Evolutionary conservation across 2,329 filamentous ascomycete species (phyloP).

Genomic region (Pochonia chlamydosporia): DNA sequence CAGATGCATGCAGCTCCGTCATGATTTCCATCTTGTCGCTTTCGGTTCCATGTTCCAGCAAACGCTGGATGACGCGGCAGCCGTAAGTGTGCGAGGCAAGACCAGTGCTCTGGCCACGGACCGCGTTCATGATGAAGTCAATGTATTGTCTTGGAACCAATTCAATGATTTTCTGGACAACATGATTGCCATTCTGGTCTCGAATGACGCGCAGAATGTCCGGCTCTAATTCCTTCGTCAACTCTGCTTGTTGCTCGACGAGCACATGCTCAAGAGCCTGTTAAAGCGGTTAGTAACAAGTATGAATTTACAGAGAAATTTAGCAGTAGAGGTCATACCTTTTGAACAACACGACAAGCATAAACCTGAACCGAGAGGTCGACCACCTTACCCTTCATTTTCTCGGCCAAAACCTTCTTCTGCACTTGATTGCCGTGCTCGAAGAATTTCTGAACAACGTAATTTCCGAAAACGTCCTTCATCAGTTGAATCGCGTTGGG

Average conservation of each 20-base stretch:
- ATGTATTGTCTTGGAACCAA: conserved; percentile 70
- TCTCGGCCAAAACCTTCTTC: conserved; percentile 77
- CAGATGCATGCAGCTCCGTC: conserved; percentile 69
- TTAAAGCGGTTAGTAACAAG: conserved; percentile 12
- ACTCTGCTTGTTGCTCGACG: conserved; percentile 80
- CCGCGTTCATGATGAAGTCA: conserved; percentile 76
- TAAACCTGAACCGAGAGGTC: conserved; percentile 83
- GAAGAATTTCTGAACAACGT: conserved; percentile 96
- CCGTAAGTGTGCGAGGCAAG: conserved; percentile 79
- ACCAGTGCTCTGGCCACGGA: conserved; percentile 66
- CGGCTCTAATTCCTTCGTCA: conserved; percentile 76
- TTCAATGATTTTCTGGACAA: conserved; percentile 91
- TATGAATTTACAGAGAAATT: background rate
- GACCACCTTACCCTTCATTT: conserved; percentile 82
- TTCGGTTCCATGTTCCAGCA: conserved; percentile 76
- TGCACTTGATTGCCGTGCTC: conserved; percentile 92
- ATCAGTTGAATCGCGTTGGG: conserved; percentile 82
- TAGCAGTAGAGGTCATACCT: conserved; percentile 46
- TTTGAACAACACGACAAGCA: conserved; percentile 92
- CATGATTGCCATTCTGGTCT: conserved; percentile 92
- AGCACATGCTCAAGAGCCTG: conserved; percentile 85
- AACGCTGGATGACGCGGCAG: conserved; percentile 87
- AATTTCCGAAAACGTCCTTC: conserved; percentile 97
- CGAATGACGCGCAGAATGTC: conserved; percentile 73
- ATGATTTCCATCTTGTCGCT: conserved; percentile 68